These are phyloP conservation scores for Thraustotheca clavata DNA, from an alignment of 352 stramenopile genomes.

Conservation along the genomic window DNA sequence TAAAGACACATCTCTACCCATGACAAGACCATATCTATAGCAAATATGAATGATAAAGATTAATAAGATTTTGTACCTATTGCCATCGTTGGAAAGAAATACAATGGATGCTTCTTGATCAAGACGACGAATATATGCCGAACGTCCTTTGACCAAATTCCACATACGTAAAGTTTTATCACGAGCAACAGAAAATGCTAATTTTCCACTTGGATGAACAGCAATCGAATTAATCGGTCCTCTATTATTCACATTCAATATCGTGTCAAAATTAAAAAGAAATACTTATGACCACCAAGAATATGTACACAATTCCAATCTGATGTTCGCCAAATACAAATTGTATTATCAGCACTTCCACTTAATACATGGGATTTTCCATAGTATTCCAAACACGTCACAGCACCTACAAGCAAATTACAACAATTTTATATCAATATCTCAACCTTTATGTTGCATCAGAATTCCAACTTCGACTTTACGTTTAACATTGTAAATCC, in stretches of 20 bases:
- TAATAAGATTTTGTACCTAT: constrained; percentile 49
- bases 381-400: constrained; percentile 84
- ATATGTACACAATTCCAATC: constrained; percentile 88
- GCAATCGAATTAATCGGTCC: constrained; percentile 75
- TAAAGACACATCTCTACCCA: constrained; percentile 56
- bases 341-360: constrained; percentile 78
- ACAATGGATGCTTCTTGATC: constrained; percentile 73
- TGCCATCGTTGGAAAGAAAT: constrained; percentile 64
- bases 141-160: constrained; percentile 85
- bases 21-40: constrained; percentile 17
- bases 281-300: constrained; percentile 79
- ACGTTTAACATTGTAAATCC: constrained; percentile 85
- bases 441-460: constrained; percentile 67
- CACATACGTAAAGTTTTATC: constrained; percentile 85
- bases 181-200: constrained; percentile 76
- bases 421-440: background rate
- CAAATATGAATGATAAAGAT: constrained; percentile 4
- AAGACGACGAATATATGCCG: constrained; percentile 78
- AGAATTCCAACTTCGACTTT: constrained; percentile 77
- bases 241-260: constrained; percentile 25
- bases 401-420: constrained; percentile 28
- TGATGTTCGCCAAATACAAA: constrained; percentile 84
- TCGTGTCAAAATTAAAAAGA: background rate
- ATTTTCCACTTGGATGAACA: constrained; percentile 81
- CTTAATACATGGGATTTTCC: constrained; percentile 81